phyloP scores from a whole-genome alignment of 371 early-diverging fungal genomes.

The Rhizopus delemar region DNA sequence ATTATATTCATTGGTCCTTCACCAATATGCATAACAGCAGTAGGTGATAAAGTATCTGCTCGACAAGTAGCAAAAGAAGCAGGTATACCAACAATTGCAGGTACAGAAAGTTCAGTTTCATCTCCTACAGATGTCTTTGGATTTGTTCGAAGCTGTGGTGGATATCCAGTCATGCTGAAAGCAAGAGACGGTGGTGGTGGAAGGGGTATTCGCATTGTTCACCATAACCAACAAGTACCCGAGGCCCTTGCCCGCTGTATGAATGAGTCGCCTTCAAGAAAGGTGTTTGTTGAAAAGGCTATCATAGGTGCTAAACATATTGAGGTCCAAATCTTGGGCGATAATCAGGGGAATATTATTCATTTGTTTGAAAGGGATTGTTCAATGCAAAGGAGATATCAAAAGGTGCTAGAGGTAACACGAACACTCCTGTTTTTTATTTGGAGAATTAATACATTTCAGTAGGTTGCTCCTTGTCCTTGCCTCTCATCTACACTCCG shows the following conservation, averaged over 20 bases:
- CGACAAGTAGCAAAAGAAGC: constrained; percentile 35
- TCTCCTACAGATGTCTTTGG: constrained; percentile 23
- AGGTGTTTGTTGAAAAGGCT: constrained; percentile 78
- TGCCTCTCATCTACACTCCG: constrained; percentile 23
- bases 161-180: constrained; percentile 87
- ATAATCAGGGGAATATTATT: constrained; percentile 68
- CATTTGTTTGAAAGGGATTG: constrained; percentile 89
- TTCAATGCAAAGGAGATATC: constrained; percentile 83
- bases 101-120: constrained; percentile 26
- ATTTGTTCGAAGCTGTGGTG: constrained; percentile 35
- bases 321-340: constrained; percentile 83
- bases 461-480: constrained; percentile 46
- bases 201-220: constrained; percentile 82
- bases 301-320: constrained; percentile 87
- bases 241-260: constrained; percentile 35
- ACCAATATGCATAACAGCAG: constrained; percentile 72
- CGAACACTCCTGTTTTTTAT: background rate
- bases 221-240: constrained; percentile 18
- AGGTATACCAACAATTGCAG: constrained; percentile 40
- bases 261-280: constrained; percentile 42
- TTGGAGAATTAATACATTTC: background rate
- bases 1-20: constrained; percentile 81
- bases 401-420: constrained; percentile 78
- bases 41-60: constrained; percentile 89
- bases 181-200: constrained; percentile 90